phyloP scores from a whole-genome alignment of 805 yeast species.

The Candida easanensis region DNA sequence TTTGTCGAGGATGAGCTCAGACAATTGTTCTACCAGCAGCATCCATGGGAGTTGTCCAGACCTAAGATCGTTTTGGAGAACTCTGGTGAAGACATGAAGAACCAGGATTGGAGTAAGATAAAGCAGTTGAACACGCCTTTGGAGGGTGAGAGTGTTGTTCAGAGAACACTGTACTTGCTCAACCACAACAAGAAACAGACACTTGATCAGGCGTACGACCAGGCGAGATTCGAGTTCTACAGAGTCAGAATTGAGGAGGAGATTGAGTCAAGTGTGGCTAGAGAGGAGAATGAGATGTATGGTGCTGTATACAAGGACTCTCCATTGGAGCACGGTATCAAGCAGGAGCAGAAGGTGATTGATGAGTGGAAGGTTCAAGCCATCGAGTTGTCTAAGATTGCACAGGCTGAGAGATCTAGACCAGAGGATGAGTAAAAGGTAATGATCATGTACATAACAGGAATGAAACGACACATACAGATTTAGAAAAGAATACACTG shows the following conservation, averaged over 20 bases:
- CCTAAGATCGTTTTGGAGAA: constrained; percentile 84
- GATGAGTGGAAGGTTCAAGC: constrained; percentile 77
- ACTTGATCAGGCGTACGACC: constrained; percentile 68
- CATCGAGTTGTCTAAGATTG: constrained; percentile 46
- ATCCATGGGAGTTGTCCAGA: constrained; percentile 96
- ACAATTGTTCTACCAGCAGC: constrained; percentile 80
- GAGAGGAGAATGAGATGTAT: constrained; percentile 82
- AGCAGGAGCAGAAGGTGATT: constrained; percentile 66
- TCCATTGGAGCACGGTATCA: constrained; percentile 63
- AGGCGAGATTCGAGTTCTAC: constrained; percentile 86
- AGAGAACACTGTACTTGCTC: constrained; percentile 60
- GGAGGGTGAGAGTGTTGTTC: constrained; percentile 88
- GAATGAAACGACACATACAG: not conserved
- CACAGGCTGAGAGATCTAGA: constrained; percentile 19
- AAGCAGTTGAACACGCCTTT: constrained; percentile 70
- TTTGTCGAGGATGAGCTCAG: constrained; percentile 73
- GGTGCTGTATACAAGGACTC: constrained; percentile 73
- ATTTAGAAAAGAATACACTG: too few relatives aligned
- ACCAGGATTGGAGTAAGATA: constrained; percentile 75
- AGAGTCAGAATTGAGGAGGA: constrained; percentile 82
- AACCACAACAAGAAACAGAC: constrained; percentile 31
- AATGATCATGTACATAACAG: not conserved
- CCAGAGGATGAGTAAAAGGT: not conserved
- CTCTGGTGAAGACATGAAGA: constrained; percentile 50
- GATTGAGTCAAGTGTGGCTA: constrained; percentile 62